These are phyloP conservation scores for Turnera subulata DNA, from an alignment of 345 rosid species.

Conservation along the genomic window DNA sequence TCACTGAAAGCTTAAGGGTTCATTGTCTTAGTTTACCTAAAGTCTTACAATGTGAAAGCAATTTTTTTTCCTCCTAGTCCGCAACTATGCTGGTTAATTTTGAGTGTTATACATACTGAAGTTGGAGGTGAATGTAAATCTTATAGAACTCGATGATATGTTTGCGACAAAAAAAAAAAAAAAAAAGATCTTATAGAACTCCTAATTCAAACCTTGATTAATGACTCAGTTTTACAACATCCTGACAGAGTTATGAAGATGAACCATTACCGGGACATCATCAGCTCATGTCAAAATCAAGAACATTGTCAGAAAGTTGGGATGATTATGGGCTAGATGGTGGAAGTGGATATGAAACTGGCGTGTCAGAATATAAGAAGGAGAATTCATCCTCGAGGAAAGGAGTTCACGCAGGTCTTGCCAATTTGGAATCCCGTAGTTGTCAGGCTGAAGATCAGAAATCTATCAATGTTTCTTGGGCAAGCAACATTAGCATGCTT, in stretches of 20 bases:
- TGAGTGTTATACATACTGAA: no score
- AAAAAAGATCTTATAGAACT: no score
- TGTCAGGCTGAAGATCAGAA: conserved; percentile 57
- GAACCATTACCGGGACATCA: conserved; percentile 51
- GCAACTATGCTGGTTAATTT: no score
- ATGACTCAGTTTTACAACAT: no score
- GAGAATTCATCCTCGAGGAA: conserved; percentile 53
- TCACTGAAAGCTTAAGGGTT: no score
- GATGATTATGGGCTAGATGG: conserved; percentile 55
- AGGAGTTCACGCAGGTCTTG: conserved; percentile 37
- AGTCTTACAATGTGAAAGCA: no score
- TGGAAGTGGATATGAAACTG: conserved; percentile 40
- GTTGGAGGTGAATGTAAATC: no score
- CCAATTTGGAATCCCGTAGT: conserved; percentile 32
- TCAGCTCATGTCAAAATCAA: conserved; percentile 36
- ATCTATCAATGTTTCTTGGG: conserved; percentile 39
- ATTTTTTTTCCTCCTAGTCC: no score
- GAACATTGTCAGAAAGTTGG: conserved; percentile 59
- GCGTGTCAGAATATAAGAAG: conserved; percentile 51
- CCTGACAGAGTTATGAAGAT: conserved; percentile 78
- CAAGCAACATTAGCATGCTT: conserved; percentile 34
- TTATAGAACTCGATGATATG: no score
- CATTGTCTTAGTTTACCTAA: no score
- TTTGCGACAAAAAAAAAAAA: no score
- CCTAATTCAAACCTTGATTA: no score